phyloP scores from a whole-genome alignment of 2,329 filamentous ascomycete genomes.

The Aspergillus sp. region DNA sequence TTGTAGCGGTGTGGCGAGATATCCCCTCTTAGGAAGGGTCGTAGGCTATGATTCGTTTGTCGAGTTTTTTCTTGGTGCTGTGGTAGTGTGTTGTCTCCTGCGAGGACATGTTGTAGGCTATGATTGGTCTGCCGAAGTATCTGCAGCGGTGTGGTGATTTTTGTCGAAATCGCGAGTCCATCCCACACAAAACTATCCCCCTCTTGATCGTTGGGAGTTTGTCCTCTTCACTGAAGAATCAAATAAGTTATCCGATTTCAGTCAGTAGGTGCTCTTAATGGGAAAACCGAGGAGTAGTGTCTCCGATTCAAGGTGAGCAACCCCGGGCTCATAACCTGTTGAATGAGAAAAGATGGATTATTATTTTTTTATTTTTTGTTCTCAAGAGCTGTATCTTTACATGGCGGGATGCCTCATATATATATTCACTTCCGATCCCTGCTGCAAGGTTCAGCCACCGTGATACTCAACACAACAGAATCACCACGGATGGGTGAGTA shows the following conservation, averaged over 20 bases:
- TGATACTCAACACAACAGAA: too few species aligned
- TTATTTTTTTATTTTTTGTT: too few species aligned
- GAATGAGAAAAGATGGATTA: not conserved
- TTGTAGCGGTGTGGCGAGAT: not conserved
- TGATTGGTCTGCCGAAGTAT: not conserved
- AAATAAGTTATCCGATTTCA: conserved; percentile 1
- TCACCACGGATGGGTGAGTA: not conserved
- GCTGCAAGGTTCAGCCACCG: too few species aligned
- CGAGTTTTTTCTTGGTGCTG: not conserved
- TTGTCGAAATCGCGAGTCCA: not conserved
- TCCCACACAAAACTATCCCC: not conserved
- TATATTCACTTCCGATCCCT: too few species aligned
- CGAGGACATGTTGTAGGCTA: not conserved
- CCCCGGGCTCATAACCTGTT: conserved; percentile 1
- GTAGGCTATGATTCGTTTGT: not conserved
- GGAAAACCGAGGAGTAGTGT: not conserved
- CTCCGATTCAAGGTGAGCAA: not conserved
- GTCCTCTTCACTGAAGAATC: not conserved
- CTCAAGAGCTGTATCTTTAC: too few species aligned
- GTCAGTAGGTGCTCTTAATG: not conserved
- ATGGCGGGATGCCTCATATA: too few species aligned
- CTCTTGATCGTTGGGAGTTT: not conserved
- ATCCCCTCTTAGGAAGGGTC: not conserved
- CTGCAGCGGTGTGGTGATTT: not conserved
- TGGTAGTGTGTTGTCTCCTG: not conserved